Evolutionary conservation across 805 yeast genomes (phyloP).

Genomic region (Priceomyces medius): DNA sequence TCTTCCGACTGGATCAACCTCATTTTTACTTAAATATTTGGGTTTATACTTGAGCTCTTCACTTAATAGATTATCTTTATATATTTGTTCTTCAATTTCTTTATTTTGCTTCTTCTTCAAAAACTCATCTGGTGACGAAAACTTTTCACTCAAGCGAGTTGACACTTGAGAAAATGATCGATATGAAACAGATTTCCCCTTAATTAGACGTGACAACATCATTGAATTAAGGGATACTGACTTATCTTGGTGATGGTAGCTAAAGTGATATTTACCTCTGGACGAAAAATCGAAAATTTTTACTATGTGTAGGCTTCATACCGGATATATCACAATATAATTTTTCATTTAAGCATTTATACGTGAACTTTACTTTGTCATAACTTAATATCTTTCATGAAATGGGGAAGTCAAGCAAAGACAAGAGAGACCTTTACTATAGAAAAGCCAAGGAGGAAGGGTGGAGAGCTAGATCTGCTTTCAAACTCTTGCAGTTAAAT

Average conservation of each 20-base stretch:
- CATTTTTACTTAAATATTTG: conserved; percentile 23
- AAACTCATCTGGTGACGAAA: conserved; percentile 32
- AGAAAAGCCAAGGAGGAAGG: conserved; percentile 97
- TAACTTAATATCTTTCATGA: background rate
- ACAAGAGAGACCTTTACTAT: conserved; percentile 88
- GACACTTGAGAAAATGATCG: conserved; percentile 8
- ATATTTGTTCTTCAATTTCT: conserved; percentile 24
- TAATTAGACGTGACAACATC: conserved; percentile 5
- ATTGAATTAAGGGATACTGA: background rate
- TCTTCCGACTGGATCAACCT: conserved; percentile 19
- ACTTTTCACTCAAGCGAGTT: conserved; percentile 10
- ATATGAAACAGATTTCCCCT: conserved; percentile 3
- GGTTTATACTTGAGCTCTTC: conserved; percentile 31
- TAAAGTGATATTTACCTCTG: background rate
- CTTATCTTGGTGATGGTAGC: background rate
- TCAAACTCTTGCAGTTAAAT: conserved; percentile 84
- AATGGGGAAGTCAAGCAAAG: conserved; percentile 95
- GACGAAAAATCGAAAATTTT: conserved; percentile 1
- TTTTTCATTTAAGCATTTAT: background rate
- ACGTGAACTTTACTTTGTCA: background rate
- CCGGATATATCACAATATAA: background rate
- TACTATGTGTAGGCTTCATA: conserved; percentile 1
- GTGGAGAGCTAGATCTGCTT: conserved; percentile 96
- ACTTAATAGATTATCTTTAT: conserved; percentile 25
- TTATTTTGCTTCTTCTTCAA: conserved; percentile 25